phyloP scores from a whole-genome alignment of 176 grass and related monocot genomes.

The Zea luxurians region DNA sequence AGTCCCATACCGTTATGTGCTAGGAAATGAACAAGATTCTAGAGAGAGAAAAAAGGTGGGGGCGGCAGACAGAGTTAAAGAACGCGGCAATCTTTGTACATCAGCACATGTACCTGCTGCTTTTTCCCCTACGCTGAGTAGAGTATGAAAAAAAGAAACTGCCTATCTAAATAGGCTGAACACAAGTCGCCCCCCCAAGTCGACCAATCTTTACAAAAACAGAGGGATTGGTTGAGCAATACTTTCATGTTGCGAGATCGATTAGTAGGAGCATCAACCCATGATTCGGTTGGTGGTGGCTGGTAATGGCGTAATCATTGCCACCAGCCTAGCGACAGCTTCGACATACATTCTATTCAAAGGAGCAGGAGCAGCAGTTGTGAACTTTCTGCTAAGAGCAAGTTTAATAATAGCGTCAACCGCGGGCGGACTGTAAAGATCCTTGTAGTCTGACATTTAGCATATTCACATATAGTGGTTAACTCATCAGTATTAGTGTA shows the following conservation, averaged over 20 bases:
- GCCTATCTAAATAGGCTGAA: too few relatives aligned
- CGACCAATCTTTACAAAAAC: not conserved
- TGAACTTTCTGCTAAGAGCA: too few relatives aligned
- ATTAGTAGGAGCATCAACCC: constrained; percentile 8
- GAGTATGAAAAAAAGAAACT: too few relatives aligned
- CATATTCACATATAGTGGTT: too few relatives aligned
- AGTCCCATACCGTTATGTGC: constrained; percentile 11
- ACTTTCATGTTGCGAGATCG: not conserved
- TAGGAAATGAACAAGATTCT: not conserved
- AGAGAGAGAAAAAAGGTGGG: not conserved
- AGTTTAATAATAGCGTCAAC: too few relatives aligned
- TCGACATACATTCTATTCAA: not conserved
- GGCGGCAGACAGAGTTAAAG: not conserved
- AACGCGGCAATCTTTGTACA: too few relatives aligned
- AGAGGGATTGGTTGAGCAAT: not conserved
- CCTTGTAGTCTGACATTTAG: too few relatives aligned
- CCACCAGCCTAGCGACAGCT: constrained; percentile 51
- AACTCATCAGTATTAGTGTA: too few relatives aligned
- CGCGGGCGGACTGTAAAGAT: too few relatives aligned
- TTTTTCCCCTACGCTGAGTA: not conserved
- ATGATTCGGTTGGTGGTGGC: constrained; percentile 36
- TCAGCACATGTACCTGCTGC: not conserved
- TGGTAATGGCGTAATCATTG: constrained; percentile 31
- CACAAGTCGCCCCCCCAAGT: too few relatives aligned
- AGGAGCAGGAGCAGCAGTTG: too few relatives aligned